A percentile compares a stretch with the other conserved stretches of the same genome.
phyloP scores from a whole-genome alignment of 2,329 filamentous ascomycete genomes.

The Pyricularia pennisetigena region DNA sequence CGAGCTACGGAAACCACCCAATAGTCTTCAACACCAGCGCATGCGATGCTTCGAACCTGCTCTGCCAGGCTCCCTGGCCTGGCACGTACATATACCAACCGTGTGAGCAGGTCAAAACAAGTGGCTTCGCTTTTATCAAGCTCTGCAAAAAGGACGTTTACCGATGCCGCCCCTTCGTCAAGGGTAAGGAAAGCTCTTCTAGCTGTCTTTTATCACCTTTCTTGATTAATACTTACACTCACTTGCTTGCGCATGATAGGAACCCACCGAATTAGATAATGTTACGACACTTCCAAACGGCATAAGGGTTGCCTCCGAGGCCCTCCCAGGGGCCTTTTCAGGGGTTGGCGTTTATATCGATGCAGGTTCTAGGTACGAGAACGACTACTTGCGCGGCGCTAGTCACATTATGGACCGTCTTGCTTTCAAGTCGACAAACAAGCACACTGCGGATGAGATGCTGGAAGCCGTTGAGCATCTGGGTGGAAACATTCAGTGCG shows the following conservation, averaged over 20 bases:
- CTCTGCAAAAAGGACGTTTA: slow-evolving; percentile 1
- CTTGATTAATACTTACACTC: not conserved
- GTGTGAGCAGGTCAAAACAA: not conserved
- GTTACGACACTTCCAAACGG: slow-evolving; percentile 89
- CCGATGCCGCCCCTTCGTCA: slow-evolving; percentile 5
- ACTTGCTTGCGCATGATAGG: slow-evolving; percentile 31
- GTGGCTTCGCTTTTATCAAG: not conserved
- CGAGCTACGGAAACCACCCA: not conserved
- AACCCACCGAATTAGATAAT: slow-evolving; percentile 77
- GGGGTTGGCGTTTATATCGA: slow-evolving; percentile 95
- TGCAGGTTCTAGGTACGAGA: slow-evolving; percentile 90
- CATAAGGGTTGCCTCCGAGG: slow-evolving; percentile 87
- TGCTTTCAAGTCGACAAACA: slow-evolving; percentile 82
- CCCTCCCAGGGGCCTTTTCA: slow-evolving; percentile 86
- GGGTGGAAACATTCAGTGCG: slow-evolving; percentile 94
- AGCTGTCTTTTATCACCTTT: not conserved
- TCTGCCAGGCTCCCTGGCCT: slow-evolving; percentile 2
- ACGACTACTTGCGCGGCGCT: slow-evolving; percentile 71
- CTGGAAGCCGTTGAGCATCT: slow-evolving; percentile 78
- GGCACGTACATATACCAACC: not conserved
- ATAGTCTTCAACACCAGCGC: not conserved
- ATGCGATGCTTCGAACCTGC: slow-evolving; percentile 4
- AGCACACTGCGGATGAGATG: slow-evolving; percentile 70
- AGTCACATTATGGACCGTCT: slow-evolving; percentile 94
- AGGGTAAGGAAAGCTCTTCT: not conserved